phyloP scores from a whole-genome alignment of 2,329 filamentous ascomycete genomes.

The Aspergillus thermomutatus region DNA sequence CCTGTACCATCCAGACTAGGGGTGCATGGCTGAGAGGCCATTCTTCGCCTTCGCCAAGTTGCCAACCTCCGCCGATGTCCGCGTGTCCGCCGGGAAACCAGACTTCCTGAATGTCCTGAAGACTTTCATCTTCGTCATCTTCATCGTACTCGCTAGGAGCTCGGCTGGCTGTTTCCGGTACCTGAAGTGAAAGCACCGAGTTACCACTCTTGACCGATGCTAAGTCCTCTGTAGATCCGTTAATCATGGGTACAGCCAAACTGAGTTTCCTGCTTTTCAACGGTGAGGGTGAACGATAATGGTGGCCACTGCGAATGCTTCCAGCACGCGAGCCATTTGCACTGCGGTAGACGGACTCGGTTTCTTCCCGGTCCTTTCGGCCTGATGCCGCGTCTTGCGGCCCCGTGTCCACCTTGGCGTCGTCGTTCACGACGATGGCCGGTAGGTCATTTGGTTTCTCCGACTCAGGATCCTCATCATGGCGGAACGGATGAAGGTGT shows the following conservation, averaged over 20 bases:
- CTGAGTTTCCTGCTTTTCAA: constrained; percentile 12
- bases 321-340: constrained; percentile 19
- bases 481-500: constrained; percentile 21
- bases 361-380: constrained; percentile 12
- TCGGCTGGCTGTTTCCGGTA: constrained; percentile 16
- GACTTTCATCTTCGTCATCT: constrained; percentile 33
- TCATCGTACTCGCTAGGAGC: constrained; percentile 16
- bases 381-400: constrained; percentile 5
- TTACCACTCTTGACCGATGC: constrained; percentile 28
- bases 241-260: constrained; percentile 27
- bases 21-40: constrained; percentile 64
- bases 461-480: constrained; percentile 7
- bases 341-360: constrained; percentile 30
- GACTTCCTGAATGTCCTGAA: constrained; percentile 74
- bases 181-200: constrained; percentile 27
- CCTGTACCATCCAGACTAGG: constrained; percentile 67
- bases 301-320: constrained; percentile 13
- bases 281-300: constrained; percentile 28
- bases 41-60: constrained; percentile 52
- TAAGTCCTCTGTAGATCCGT: constrained; percentile 28
- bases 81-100: constrained; percentile 73
- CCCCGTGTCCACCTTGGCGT: constrained; percentile 4
- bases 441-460: constrained; percentile 22
- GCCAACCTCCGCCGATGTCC: constrained; percentile 77
- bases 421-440: constrained; percentile 30